Percentiles rank a stretch among this genome's conserved stretches.
Conservation (phyloP, 345 rosid species). For the Combretum micranthum region DNA sequence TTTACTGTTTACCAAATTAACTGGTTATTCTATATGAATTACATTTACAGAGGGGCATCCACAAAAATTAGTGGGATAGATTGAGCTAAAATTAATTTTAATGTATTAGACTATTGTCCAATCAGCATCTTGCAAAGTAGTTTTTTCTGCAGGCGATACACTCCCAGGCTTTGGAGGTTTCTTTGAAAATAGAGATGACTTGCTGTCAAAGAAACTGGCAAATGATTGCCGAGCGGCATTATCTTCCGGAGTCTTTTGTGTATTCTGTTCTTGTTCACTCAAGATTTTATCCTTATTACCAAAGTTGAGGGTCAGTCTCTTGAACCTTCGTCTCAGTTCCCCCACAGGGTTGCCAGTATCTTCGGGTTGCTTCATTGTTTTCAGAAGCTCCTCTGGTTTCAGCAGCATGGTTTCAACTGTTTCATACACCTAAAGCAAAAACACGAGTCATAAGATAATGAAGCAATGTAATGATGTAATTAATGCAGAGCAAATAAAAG, state of each 20-base stretch:
- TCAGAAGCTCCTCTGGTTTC: conserved; percentile 65
- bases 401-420: conserved; percentile 71
- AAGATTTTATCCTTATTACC: conserved; percentile 51
- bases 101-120: conserved; percentile 48
- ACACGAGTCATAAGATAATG: neutral
- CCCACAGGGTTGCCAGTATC: conserved; percentile 19
- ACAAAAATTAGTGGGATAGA: too few species aligned
- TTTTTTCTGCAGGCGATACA: conserved; percentile 16
- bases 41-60: too few species aligned
- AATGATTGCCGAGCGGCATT: conserved; percentile 54
- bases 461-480: too few species aligned
- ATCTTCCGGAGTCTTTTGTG: conserved; percentile 34
- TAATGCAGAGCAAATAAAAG: too few species aligned
- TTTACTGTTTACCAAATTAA: too few species aligned
- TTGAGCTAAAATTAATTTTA: neutral
- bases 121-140: conserved; percentile 32
- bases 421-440: conserved; percentile 59
- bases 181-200: conserved; percentile 71
- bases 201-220: conserved; percentile 70
- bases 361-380: conserved; percentile 33
- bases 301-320: conserved; percentile 59
- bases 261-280: conserved; percentile 35
- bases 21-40: too few species aligned
- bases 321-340: conserved; percentile 54
- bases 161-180: conserved; percentile 60